Percentiles rank a stretch among this genome's conserved stretches.
These are phyloP conservation scores for Talaromyces sp. DNA, from an alignment of 2,329 filamentous ascomycete genomes.

Conservation along the genomic window DNA sequence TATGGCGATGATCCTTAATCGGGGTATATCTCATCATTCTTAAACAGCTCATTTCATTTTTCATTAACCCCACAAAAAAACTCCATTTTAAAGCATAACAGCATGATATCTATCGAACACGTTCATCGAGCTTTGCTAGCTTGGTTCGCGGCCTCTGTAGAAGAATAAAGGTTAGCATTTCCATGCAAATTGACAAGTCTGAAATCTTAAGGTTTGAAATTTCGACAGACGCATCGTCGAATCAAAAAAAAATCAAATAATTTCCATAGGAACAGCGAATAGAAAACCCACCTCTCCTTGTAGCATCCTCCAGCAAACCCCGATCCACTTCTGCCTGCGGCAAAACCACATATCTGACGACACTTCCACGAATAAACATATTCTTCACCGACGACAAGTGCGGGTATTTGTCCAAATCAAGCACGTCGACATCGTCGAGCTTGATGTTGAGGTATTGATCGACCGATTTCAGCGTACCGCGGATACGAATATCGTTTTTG, in stretches of 20 bases:
- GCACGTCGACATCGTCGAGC: slow-evolving; percentile 87
- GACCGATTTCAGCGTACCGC: slow-evolving; percentile 90
- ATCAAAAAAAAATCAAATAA: slow-evolving; percentile 1
- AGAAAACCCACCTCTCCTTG: slow-evolving; percentile 63
- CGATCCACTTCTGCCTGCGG: slow-evolving; percentile 79
- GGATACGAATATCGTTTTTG: slow-evolving; percentile 98
- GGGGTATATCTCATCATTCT: neutral
- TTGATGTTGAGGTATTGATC: slow-evolving; percentile 99
- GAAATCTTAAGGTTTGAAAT: neutral
- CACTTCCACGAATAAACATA: slow-evolving; percentile 89
- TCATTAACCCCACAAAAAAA: neutral
- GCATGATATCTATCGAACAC: slow-evolving; percentile 12
- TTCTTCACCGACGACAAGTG: slow-evolving; percentile 90
- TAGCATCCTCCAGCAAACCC: slow-evolving; percentile 83
- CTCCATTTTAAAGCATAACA: slow-evolving; percentile 14
- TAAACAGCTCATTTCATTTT: neutral
- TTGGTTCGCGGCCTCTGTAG: slow-evolving; percentile 46
- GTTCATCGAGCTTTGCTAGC: slow-evolving; percentile 43
- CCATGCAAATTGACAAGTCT: neutral
- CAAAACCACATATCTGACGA: slow-evolving; percentile 87
- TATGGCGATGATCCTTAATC: neutral
- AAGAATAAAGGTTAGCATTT: slow-evolving; percentile 14
- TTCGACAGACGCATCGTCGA: neutral
- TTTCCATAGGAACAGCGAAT: neutral
- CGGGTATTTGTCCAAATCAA: slow-evolving; percentile 91